Base-by-base conservation (phyloP, 164 flowering plant genomes). In the Houttuynia cordata region DNA sequence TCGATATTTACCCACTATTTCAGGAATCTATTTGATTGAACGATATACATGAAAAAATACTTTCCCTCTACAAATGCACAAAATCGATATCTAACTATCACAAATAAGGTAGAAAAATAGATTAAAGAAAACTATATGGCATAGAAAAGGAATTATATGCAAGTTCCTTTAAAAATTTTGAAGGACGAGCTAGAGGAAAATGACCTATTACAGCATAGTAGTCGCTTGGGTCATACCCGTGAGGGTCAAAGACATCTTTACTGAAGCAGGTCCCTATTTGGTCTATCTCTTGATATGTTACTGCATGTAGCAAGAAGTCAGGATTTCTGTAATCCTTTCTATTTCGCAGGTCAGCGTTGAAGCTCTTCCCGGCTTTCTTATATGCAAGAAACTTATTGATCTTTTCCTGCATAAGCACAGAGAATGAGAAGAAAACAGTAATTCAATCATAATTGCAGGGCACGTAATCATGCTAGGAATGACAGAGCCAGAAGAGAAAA, bases 171-270 rank as follows among this genome's bases (percentile, higher is more conserved):
- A 56, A 10, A 56, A 24, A 21, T 24, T 13, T 7, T 22, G 24
- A 53, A 61, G 12, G 20, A 34, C 19, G 52, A 53, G 22, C 68
- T 64, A 68, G 64, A 18, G 39, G 71, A 42, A 22, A 75, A 20
- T 66, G 1, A 93, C 98, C 98, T 86, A 93, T 77, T 79, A 72
- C 88, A 72, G 83, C 87, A 74, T 75, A 86, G 84, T 71, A 93
- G 80, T 93, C 98, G 63, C 94, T 82, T 75, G 73, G 74, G 74
- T 88, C 92, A 82, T 87, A 93, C 69, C 98, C 97, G 79, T 85
- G 87, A 63, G 97, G 97, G 69, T 87, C 97, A 76, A 93, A 93
- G 23, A 93, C 92, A 72, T 90, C 94, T 78, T 93, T 93, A 67
- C 82, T 79, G 87, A 90, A 93, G 84, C 95, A 88, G 59, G 97